Base-by-base conservation (phyloP, 2,329 filamentous ascomycete genomes). In the Microcera coccophila region DNA sequence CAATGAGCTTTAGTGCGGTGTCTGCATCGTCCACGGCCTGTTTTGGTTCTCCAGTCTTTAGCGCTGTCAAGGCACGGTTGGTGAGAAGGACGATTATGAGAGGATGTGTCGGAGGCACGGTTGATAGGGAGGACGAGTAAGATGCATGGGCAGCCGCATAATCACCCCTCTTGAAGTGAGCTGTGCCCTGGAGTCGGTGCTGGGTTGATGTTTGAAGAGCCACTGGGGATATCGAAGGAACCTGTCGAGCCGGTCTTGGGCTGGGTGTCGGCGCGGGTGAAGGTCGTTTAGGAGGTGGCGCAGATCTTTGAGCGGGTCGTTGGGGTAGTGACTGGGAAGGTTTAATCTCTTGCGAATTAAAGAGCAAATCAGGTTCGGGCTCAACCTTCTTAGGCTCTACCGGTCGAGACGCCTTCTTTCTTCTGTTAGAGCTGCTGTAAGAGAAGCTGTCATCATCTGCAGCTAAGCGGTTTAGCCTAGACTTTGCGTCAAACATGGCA, bases 41-140 rank as follows among this genome's bases (percentile, higher is more conserved):
- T 64, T 95, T 95, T 0, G 91, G 87, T 55, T 95, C 89, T 36
- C 93, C 93, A 1, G 86, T 91, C 66, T 97, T 97, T 42, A 97
- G 74, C 3, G 85, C 84, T 1, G 91, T 96, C 51, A 97, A 74
- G 4, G 93, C 87, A 40, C 89, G 87, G 62, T 98, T 98, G 56
- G 87, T 91, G 17, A 95, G 80, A 5, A 97, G 77, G n/a, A 97
- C 73, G 45, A 97, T 93, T 15, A 81, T 81, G 18, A 97, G 74
- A 0, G 91, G 91, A 62, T 98, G 93, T 4, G 75, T 77, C 12
- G 79, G 66, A 1, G 93, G 93, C 22, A 98, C 73, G 28, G 81
- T 79, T 1, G 77, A 71, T 3, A 98, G 72, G 2, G 93, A 89
- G 21, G 79, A 78, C 1, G 86, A 82, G 64, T 97, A 98, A 1